Evolutionary conservation across 2,329 filamentous ascomycete species (phyloP), one percentile per base, ranked within the genome.

Genomic region (Fusarium sp.): DNA sequence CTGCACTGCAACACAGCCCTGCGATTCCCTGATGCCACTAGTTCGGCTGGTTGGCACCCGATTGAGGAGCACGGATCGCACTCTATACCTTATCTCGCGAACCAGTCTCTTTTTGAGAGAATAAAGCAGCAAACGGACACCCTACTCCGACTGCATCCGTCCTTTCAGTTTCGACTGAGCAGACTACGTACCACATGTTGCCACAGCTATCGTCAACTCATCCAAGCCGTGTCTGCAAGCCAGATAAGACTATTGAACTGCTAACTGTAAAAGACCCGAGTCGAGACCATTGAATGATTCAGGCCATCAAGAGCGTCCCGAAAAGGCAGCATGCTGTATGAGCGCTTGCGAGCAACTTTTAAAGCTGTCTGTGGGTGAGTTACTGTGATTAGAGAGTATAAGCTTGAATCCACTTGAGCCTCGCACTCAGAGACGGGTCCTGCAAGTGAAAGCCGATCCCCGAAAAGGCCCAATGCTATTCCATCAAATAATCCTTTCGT

Each of bases 1-100:
- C 26, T 22, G 7, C 26, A 28, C 39, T 33, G 55, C 26, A 45
- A 14, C 61, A 66, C 52, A 69, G 66, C 56, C 65, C 61, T 57
- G 36, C 31, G 11, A 24, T 39, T 40, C n/a, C 15, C n/a, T 28
- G 26, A 22, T 38, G 36, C 39, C n/a, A 52, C 24, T 19, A 36
- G 11, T 36, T 34, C 46, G 39, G 11, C 39, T 17, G 14, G 19
- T 34, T 42, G 54, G 50, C 17, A 44, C 43, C 46, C 56, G 24
- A 50, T 45, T 21, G 43, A 39, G 38, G 39, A 58, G 39, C 51
- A 49, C 26, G 33, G 51, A 13, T 42, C 34, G 5, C 51, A 57
- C 14, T 40, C 33, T 34, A 17, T 45, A 22, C 28, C 15, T 44
- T 24, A 14, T 31, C 28, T 31, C 19, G 7, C 43, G 21, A 24